These are phyloP conservation scores for Trichoderma asperellum DNA, from an alignment of 2,329 filamentous ascomycete species.

Conservation along the genomic window DNA sequence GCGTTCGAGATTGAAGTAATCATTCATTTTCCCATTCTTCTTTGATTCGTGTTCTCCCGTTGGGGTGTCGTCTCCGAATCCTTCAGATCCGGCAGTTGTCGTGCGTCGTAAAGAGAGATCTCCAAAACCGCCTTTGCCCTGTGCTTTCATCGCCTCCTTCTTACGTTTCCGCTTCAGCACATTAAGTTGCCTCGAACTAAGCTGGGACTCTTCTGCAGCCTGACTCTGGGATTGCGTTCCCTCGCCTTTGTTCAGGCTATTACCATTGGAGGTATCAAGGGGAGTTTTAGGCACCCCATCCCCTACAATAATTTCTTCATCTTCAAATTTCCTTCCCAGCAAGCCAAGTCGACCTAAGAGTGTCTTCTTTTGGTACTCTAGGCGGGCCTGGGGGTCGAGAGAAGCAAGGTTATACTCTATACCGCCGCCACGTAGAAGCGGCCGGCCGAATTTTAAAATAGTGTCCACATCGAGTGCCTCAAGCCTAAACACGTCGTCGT, in stretches of 20 bases:
- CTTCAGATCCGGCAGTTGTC: conserved; percentile 64
- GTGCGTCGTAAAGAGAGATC: conserved; percentile 75
- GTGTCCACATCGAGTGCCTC: conserved; percentile 75
- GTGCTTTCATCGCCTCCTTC: conserved; percentile 81
- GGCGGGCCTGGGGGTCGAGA: conserved; percentile 77
- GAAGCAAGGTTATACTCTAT: conserved; percentile 83
- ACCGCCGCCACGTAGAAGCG: conserved; percentile 81
- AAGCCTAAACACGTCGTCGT: conserved; percentile 70
- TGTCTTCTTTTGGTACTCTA: conserved; percentile 89
- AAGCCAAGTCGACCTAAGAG: conserved; percentile 81
- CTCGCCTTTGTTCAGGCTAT: conserved; percentile 42
- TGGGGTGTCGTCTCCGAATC: conserved; percentile 63
- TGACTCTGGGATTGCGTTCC: conserved; percentile 46
- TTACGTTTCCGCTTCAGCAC: conserved; percentile 94
- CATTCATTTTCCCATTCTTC: conserved; percentile 67
- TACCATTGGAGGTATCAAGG: conserved; percentile 47
- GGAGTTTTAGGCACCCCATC: conserved; percentile 52
- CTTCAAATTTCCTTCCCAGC: conserved; percentile 80
- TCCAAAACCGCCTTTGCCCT: conserved; percentile 86
- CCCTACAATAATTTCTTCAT: conserved; percentile 71
- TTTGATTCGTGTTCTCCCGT: conserved; percentile 56
- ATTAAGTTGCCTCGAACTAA: conserved; percentile 94
- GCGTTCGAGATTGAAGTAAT: conserved; percentile 91
- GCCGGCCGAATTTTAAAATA: conserved; percentile 81
- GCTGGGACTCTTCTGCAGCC: conserved; percentile 65